Conservation (phyloP, 108 stramenopile species). For the Nitzschia inconspicua region DNA sequence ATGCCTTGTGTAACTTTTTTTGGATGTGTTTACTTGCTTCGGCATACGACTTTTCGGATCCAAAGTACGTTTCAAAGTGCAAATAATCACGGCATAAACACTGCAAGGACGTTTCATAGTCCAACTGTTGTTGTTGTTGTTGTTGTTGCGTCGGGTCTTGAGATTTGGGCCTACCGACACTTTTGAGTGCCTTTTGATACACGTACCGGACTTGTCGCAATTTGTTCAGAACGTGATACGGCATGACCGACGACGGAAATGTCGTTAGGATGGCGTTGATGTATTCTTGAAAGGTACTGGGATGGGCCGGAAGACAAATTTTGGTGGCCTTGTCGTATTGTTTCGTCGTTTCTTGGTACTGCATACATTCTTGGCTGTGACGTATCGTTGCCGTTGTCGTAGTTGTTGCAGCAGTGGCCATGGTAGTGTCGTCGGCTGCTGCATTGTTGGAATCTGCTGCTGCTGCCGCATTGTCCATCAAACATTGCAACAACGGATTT, state of each 20-base stretch:
- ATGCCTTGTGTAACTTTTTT: conserved; percentile 40
- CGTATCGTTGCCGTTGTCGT: not conserved
- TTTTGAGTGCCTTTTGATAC: conserved; percentile 63
- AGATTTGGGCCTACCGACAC: conserved; percentile 37
- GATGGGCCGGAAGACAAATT: conserved; percentile 65
- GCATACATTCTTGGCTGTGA: no score
- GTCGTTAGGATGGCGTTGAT: conserved; percentile 29
- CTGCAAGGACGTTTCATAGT: conserved; percentile 49
- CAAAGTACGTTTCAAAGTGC: conserved; percentile 65
- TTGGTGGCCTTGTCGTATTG: conserved; percentile 54
- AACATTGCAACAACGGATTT: conserved; percentile 34
- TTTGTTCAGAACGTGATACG: conserved; percentile 28
- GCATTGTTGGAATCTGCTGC: conserved; percentile 7
- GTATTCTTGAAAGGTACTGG: conserved; percentile 55
- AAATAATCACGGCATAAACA: conserved; percentile 70
- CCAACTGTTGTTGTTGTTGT: conserved; percentile 2
- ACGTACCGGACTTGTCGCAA: conserved; percentile 58
- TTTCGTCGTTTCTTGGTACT: conserved; percentile 30
- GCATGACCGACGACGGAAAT: conserved; percentile 8
- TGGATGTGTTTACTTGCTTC: conserved; percentile 41
- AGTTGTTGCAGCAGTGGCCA: not conserved
- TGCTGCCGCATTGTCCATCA: not conserved
- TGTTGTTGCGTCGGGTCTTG: conserved; percentile 6
- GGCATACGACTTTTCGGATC: conserved; percentile 57
- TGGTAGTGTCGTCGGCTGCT: not conserved